Base-by-base conservation (phyloP, 768 basidiomycete genomes). In the Filobasidium wieringae region DNA sequence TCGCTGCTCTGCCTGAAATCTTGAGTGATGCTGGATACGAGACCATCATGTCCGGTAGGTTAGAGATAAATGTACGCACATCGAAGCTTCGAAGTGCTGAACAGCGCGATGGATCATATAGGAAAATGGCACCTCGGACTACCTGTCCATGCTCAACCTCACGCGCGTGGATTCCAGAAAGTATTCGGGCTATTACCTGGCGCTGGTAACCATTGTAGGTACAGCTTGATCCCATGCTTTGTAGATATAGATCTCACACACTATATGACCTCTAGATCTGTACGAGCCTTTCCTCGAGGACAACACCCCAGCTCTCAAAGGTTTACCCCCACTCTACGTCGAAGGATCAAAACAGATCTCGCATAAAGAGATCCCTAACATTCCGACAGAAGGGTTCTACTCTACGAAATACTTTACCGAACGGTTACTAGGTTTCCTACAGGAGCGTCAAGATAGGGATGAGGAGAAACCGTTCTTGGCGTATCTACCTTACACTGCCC, bases 91-190 rank as follows among this genome's bases (percentile, higher is more conserved):
- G 22, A 11, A 14, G 12, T 15, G 14, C 19, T 22, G n/a, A 19
- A 27, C 26, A 4, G n/a, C 27, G 33, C 29, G 37, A 8, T 29
- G 55, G 22, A 29, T 30, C 33, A 59, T 64, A 58, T 54, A 30
- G 67, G 70, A n/a, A 72, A 72, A 64, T 72, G 70, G 69, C 70
- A 72, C 57, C 63, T 72, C 2, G 70, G 70, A 27, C 63, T 72
- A 32, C 65, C 66, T 1, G 59, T 47, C 36, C 59, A 63, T 32
- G 59, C 62, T 26, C 64, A 67, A 29, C 65, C 65, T 7, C 51
- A 61, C 32, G 66, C 62, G 17, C 43, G 66, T 45, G 66, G 66
- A 0, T 67, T 67, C 29, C 62, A 63, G 37, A 65, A 69, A 55
- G 67, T 69, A 14, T 67, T 70, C 51, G 58, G 59, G 4, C 37